Base-by-base conservation (phyloP, 164 flowering plant genomes). In the Berberis vulgaris region DNA sequence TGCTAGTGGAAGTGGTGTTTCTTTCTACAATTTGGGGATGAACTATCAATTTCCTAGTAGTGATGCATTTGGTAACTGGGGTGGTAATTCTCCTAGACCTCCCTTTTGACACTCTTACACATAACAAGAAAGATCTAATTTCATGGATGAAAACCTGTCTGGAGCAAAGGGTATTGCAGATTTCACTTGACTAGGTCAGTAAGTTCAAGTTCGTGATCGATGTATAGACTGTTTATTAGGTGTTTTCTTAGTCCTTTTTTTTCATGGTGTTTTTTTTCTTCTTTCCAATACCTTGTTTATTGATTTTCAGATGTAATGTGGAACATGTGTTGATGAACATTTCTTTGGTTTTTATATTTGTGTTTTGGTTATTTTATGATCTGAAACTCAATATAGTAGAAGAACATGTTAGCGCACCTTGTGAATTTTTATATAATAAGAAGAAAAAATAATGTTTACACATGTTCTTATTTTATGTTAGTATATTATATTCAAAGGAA, bases 31-130 rank as follows among this genome's bases (percentile, higher is more conserved):
- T 65, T 57, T 78, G 71, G 80, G 77, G 47, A 67, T 56, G 45
- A 71, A 64, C 40, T 74, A 64, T 65, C 76, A 67, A n/a, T 75
- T 79, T 70, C 69, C 79, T 6, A 73, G 26, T 26, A 26, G 72
- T 45, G 84, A 81, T 61, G 69, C 61, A 47, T 81, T 71, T 67
- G 77, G 78, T 60, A 26, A 26, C 26, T 78, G 80, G 78, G 73
- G 77, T 53, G 76, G 77, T n/a, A 77, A 60, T 77, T 74, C 72
- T 63, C 45, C 76, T 5, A 75, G 84, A 77, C 81, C 82, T 53
- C 77, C 82, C 55, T 78, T 78, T 55, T 76, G 69, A 69, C 12
- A 52, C 41, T 56, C 43, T 56, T 56, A 9, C 1, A 56, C 7
- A 56, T 26, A 38, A 41, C 61, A 58, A 41, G 44, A 7, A 3